Evolutionary conservation across 176 grass and related monocot species (phyloP).

Genomic region (Microstegium vimineum): DNA sequence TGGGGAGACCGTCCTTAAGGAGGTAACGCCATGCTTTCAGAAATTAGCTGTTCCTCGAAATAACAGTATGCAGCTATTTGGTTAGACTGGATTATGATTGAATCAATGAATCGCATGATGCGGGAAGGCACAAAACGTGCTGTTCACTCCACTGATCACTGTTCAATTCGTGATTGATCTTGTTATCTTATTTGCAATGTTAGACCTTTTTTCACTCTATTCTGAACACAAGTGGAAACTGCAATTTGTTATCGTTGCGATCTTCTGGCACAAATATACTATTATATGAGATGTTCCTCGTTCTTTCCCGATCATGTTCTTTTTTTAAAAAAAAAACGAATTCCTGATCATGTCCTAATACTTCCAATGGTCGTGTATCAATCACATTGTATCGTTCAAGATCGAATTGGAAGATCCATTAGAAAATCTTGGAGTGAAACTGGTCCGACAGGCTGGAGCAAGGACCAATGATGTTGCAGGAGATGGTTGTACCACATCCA

Average conservation of each 20-base stretch:
- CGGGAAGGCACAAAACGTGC: not conserved
- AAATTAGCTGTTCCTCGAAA: not conserved
- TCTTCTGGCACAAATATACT: not conserved
- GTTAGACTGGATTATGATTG: not conserved
- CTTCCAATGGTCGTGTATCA: not conserved
- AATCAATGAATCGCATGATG: not conserved
- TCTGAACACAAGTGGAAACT: not conserved
- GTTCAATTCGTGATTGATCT: not conserved
- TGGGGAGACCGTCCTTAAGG: conserved; percentile 87
- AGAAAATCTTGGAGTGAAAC: conserved; percentile 94
- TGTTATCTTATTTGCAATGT: not conserved
- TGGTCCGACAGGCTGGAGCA: conserved; percentile 88
- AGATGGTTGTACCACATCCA: conserved; percentile 92
- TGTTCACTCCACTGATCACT: not conserved
- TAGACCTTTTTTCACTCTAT: not conserved
- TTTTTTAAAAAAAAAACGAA: not conserved
- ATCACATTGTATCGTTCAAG: conserved; percentile 32
- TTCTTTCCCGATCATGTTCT: not conserved
- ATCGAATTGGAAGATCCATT: conserved; percentile 87
- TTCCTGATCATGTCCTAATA: not conserved
- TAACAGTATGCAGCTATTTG: not conserved
- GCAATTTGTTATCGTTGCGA: not conserved
- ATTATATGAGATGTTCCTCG: not conserved
- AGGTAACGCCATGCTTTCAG: conserved; percentile 38
- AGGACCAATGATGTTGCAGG: conserved; percentile 81